Conservation (phyloP, 2,329 filamentous ascomycete genomes). For the Aspergillus viridinutans region DNA sequence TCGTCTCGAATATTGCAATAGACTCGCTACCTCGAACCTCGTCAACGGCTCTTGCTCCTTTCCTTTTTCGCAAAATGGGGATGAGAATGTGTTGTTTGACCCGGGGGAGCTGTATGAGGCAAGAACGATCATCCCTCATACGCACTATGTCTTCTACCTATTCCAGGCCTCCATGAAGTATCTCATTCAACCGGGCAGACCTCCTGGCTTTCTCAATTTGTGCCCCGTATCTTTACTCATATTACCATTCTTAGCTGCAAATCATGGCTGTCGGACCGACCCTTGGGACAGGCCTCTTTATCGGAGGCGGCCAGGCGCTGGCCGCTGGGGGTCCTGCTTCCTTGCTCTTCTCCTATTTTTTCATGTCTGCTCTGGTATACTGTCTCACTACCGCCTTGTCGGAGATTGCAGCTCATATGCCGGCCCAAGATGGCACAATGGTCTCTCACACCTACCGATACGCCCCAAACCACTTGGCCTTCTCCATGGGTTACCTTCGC, state of each 20-base stretch:
- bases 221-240: background rate
- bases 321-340: conserved; percentile 50
- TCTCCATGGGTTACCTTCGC: conserved; percentile 39
- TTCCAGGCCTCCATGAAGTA: background rate
- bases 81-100: background rate
- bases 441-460: conserved; percentile 39
- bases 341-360: conserved; percentile 49
- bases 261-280: conserved; percentile 58
- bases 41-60: background rate
- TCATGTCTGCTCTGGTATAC: conserved; percentile 45
- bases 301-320: conserved; percentile 52
- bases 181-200: background rate
- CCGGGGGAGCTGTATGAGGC: background rate
- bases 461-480: conserved; percentile 35
- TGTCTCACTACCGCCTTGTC: conserved; percentile 45
- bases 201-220: background rate
- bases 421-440: conserved; percentile 36
- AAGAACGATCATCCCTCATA: background rate
- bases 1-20: background rate
- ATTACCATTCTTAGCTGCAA: conserved; percentile 27
- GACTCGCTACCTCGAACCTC: background rate
- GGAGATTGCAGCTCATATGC: conserved; percentile 38
- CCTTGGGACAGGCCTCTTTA: conserved; percentile 53
- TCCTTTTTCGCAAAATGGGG: background rate
- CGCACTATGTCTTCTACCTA: background rate